Evolutionary conservation across 495 filamentous ascomycete species (phyloP).

Genomic region (Neurospora discreta): DNA sequence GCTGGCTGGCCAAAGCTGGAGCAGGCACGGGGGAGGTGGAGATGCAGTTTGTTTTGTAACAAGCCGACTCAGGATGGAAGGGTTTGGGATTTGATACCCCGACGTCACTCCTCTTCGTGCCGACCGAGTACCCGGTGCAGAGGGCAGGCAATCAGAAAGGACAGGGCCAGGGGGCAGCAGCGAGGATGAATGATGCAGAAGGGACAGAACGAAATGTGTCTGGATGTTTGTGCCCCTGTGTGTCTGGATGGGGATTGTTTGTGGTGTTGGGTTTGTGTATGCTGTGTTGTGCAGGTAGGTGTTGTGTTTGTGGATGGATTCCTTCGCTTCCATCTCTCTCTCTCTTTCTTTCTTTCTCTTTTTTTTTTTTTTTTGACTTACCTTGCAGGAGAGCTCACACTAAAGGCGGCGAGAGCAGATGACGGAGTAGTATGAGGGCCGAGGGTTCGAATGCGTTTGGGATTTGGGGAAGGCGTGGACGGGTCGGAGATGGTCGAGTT

Average conservation of each 20-base stretch:
- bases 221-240: background rate
- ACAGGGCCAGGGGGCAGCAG: background rate
- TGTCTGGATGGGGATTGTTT: background rate
- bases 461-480: conserved; percentile 5
- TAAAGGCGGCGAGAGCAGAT: background rate
- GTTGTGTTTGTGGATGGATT: background rate
- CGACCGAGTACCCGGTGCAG: background rate
- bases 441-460: background rate
- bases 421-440: background rate
- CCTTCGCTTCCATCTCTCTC: background rate
- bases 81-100: background rate
- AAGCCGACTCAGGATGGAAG: background rate
- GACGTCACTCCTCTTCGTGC: background rate
- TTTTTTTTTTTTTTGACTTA: background rate
- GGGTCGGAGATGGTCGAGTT: conserved; percentile 6
- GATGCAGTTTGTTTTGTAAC: background rate
- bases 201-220: background rate
- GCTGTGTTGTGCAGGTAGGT: background rate
- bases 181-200: background rate
- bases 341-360: background rate
- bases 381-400: background rate
- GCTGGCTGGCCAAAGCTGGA: background rate
- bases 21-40: background rate
- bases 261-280: background rate
- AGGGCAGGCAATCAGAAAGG: background rate